Percentiles rank a stretch among this genome's conserved stretches.
phyloP scores from a whole-genome alignment of 768 basidiomycete genomes.

The Pleurotus giganteus region DNA sequence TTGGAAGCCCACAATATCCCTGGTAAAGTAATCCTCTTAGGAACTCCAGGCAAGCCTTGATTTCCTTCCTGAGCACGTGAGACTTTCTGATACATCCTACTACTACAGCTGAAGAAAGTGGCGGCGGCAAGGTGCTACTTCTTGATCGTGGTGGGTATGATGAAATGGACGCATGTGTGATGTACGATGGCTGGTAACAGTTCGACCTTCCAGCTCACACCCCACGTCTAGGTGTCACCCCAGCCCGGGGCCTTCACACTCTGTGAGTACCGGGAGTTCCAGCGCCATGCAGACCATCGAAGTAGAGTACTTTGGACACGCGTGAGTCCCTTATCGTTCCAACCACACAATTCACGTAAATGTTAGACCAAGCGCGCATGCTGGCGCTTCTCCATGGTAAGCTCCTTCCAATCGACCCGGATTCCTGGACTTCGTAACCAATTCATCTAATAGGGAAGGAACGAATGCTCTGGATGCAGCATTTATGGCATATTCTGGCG shows the following conservation, averaged over 20 bases:
- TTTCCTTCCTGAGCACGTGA: not conserved
- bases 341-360: slow-evolving; percentile 24
- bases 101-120: slow-evolving; percentile 67
- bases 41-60: slow-evolving; percentile 60
- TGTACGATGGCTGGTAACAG: slow-evolving; percentile 37
- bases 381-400: slow-evolving; percentile 75
- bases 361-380: slow-evolving; percentile 51
- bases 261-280: slow-evolving; percentile 49
- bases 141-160: slow-evolving; percentile 75
- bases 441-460: slow-evolving; percentile 53
- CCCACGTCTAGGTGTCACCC: slow-evolving; percentile 66
- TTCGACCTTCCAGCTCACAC: slow-evolving; percentile 5
- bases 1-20: slow-evolving; percentile 58
- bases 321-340: slow-evolving; percentile 39
- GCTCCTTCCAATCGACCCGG: slow-evolving; percentile 11
- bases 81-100: no score
- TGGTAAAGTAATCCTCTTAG: slow-evolving; percentile 71
- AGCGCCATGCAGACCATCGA: slow-evolving; percentile 64
- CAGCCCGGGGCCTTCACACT: slow-evolving; percentile 48
- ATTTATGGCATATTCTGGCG: slow-evolving; percentile 75
- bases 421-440: slow-evolving; percentile 17
- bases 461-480: slow-evolving; percentile 88
- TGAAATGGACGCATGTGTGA: slow-evolving; percentile 80
- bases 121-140: slow-evolving; percentile 75
- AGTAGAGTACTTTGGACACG: slow-evolving; percentile 73